Base-by-base conservation (phyloP, 2,329 filamentous ascomycete genomes). In the Colletotrichum incanum region DNA sequence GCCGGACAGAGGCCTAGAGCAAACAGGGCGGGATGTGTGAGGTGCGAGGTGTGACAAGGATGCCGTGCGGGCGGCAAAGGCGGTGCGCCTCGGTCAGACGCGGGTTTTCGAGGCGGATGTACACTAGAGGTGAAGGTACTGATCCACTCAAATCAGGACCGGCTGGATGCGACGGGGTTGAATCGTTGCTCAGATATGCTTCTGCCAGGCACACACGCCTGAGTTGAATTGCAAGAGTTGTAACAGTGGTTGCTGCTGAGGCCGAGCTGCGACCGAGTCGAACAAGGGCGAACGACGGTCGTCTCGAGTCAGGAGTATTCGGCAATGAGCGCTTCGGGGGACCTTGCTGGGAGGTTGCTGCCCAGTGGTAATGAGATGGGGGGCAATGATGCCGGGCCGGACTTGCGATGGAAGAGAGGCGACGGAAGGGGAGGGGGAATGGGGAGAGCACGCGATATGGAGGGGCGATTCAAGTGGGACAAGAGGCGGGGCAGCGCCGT, bases 31-130 rank as follows among this genome's bases (percentile, higher is more conserved):
- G n/a, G 26, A 20, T 18, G 47, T 23, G 56, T 41, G 47, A 62
- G 56, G n/a, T 31, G 47, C 20, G 58, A 47, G 47, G 26, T 43
- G 49, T 26, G 65, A 68, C 47, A 39, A 41, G 56, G 60, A 66
- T 60, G 64, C 56, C 26, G 37, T 59, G 52, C 45, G 58, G 60
- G 70, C 70, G 70, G 70, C 66, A 72, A 65, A 60, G 34, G 68
- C 64, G 68, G 68, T 66, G 55, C 55, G 60, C 20, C 67, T 69
- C 66, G 70, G 60, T 65, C 66, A 71, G 70, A 70, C 54, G 70
- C 67, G 70, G 67, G 54, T 65, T 55, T 58, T n/a, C 26, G 41
- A 61, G 41, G 58, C 41, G 26, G 34, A 41, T 50, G 43, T 20
- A n/a, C n/a, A n/a, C n/a, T n/a, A 31, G 43, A 47, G 20, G 59